Base-by-base conservation (phyloP, 1,284 basidiomycete species). In the Blastosporella zonata region DNA sequence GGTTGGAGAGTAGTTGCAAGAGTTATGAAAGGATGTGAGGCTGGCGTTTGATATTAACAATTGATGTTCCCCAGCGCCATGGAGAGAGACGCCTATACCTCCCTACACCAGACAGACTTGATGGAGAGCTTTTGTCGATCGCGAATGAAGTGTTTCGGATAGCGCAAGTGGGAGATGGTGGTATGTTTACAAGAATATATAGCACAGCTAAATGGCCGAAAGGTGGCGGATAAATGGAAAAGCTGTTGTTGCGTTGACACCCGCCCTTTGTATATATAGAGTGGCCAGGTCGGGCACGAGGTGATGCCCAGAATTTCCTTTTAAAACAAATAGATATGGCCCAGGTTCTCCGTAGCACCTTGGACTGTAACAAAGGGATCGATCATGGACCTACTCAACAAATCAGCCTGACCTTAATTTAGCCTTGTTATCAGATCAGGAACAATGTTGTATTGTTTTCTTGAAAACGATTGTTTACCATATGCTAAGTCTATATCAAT, bases 201-300 rank as follows among this genome's bases (percentile, higher is more conserved):
- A 8, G 12, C 36, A 15, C 9, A 12, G 28, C 21, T 10, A 13
- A 42, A 39, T 20, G 29, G 8, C 42, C 29, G 13, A 13, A 31
- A 13, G 12, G 12, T 3, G 6, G 3, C 20, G 17, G 45, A 42
- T 54, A 18, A 17, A 40, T 29, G 40, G 31, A 18, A 37, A 35
- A 45, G 37, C 9, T 41, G 28, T 33, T 47, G 9, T 50, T 31
- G 34, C 13, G 45, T 46, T 39, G 17, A 44, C 22, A 13, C 31
- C 49, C 21, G 20, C 21, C 38, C 41, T 46, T 52, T 52, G 43
- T 52, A 44, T 18, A 40, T 29, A 33, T 23, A 7, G 22, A 22
- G 15, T 43, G 47, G 40, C 34, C 18, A 5, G 23, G 23, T 8
- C n/a, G 29, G 29, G 35, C 44, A 46, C 36, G 43, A 38, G 43